A percentile compares a stretch with the other conserved stretches of the same genome.
Conservation (phyloP, 257 asterid species). For the Solanum pennellii region DNA sequence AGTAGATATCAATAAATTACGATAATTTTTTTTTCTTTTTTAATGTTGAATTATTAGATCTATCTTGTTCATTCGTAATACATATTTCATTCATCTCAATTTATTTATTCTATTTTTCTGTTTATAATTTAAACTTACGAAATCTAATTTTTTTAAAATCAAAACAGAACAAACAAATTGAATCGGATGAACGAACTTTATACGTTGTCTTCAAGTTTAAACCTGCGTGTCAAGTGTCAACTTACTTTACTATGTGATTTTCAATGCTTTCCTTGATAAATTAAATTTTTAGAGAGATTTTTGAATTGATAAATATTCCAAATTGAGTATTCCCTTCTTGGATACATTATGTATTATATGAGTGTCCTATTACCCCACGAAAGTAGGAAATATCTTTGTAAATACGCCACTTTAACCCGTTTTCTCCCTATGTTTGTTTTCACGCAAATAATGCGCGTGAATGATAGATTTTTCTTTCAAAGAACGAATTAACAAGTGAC, state of each 20-base stretch:
- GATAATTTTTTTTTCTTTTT: background rate
- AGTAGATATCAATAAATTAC: constrained; percentile 9
- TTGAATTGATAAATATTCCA: background rate
- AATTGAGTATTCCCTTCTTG: background rate
- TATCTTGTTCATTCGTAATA: background rate
- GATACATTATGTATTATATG: no score
- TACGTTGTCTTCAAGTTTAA: background rate
- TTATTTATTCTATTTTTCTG: no score
- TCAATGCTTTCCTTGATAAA: background rate
- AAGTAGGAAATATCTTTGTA: no score
- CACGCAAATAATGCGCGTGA: no score
- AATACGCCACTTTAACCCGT: no score
- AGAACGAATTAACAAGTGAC: no score
- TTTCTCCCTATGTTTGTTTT: no score
- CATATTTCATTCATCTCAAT: no score
- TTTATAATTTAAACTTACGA: background rate
- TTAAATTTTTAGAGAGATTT: background rate
- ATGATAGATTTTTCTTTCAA: no score
- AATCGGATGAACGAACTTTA: background rate
- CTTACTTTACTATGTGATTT: background rate
- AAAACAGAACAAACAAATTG: background rate
- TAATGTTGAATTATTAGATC: background rate
- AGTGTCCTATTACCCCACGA: no score
- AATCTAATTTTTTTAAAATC: background rate
- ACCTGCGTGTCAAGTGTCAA: background rate